Base-by-base conservation (phyloP, 805 yeast species). In the Cephaloascus fragrans region DNA sequence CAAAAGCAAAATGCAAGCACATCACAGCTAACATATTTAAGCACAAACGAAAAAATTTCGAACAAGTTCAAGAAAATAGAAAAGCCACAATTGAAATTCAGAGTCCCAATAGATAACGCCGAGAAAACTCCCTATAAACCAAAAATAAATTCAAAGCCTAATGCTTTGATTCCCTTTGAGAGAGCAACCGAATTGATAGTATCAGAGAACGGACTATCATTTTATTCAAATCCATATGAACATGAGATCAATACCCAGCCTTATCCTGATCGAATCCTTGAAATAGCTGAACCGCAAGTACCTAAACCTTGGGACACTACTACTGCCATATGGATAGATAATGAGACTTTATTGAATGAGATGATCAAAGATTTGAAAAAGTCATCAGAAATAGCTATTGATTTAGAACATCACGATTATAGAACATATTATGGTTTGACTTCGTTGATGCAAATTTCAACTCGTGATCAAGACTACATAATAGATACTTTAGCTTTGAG, bases 371-470 rank as follows among this genome's bases (percentile, higher is more conserved):
- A 69, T 4, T 64, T 93, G 35, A 54, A 57, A 38, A 52, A 56
- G 3, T 67, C 69, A 41, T 60, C 66, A 2, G 95, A 77, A 40
- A 74, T 93, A 32, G 98, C 97, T 2, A 82, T 93, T 14, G 99
- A 93, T 68, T 72, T 93, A 44, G 99, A 93, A 54, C 98, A 93
- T 59, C 98, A 93, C 54, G 97, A 89, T 53, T 83, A 74, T 55
- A 72, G 97, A 56, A 71, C 96, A 0, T 93, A 86, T 50, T 80
- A 83, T 50, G 99, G 99, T 33, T 63, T 93, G 33, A 93, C 88
- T 1, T 88, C 89, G 56, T 63, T 93, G 35, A 87, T 93, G 95
- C 99, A 93, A 61, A 81, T 93, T 15, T 83, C 94, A 39, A 78
- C 82, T 17, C 61, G 90, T 40, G 74, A 76, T n/a, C 69, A 73